Conservation (phyloP, 176 grass and related monocot species). For the Ensete glaucum region DNA sequence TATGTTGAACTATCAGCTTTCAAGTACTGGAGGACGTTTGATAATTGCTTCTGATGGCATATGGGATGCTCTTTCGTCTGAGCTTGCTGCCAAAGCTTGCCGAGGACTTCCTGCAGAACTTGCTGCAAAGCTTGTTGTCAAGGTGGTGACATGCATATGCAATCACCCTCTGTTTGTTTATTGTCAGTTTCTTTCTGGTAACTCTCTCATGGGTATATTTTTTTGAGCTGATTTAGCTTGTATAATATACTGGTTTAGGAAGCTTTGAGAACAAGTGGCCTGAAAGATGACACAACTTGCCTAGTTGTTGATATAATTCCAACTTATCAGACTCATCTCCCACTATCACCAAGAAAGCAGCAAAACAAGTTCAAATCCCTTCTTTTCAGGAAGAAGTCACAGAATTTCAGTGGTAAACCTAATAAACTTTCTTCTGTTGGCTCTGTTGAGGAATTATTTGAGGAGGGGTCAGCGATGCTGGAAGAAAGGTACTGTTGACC, state of each 20-base stretch:
- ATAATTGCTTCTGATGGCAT: slow-evolving; percentile 98
- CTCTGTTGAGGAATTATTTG: slow-evolving; percentile 79
- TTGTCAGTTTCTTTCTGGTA: neutral
- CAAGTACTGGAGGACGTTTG: slow-evolving; percentile 73
- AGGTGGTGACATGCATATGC: slow-evolving; percentile 35
- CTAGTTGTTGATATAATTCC: slow-evolving; percentile 90
- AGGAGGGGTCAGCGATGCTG: slow-evolving; percentile 88
- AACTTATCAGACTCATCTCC: slow-evolving; percentile 47
- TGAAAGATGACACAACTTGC: slow-evolving; percentile 98
- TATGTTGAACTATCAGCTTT: slow-evolving; percentile 47
- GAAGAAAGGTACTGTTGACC: slow-evolving; percentile 65
- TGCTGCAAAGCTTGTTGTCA: slow-evolving; percentile 87
- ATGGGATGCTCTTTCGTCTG: slow-evolving; percentile 81
- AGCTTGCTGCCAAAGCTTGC: slow-evolving; percentile 60
- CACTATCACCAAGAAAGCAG: slow-evolving; percentile 59
- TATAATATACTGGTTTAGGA: slow-evolving; percentile 36
- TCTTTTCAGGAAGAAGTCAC: slow-evolving; percentile 59
- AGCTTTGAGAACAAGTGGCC: slow-evolving; percentile 84
- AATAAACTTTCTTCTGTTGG: slow-evolving; percentile 45
- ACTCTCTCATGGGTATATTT: no score
- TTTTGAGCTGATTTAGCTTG: neutral
- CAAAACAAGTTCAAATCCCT: slow-evolving; percentile 63
- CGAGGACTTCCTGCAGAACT: slow-evolving; percentile 70
- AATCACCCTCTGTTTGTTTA: neutral
- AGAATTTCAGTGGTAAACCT: slow-evolving; percentile 48